Percentiles rank a stretch among this genome's conserved stretches.
phyloP scores from a whole-genome alignment of 306 rosid genomes.

The Hylodesmum podocarpum region DNA sequence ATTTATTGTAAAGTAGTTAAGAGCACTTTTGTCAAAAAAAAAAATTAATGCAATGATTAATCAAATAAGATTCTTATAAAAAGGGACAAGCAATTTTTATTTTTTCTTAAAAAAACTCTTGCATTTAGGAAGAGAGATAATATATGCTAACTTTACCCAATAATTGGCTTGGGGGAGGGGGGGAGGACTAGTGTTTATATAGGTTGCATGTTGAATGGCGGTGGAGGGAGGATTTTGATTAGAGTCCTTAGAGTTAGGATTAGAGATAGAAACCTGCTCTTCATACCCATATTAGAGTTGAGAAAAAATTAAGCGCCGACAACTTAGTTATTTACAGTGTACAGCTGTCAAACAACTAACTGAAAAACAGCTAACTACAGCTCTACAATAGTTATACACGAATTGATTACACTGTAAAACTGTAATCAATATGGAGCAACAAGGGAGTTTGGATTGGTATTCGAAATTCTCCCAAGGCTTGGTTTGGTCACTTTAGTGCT shows the following conservation, averaged over 20 bases:
- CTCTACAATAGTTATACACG: neutral
- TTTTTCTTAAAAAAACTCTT: no score
- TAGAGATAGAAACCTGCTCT: neutral
- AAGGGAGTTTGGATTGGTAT: neutral
- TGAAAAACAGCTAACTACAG: neutral
- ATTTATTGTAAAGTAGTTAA: no score
- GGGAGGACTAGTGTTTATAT: neutral
- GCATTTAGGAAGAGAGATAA: no score
- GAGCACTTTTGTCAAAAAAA: no score
- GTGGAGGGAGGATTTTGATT: neutral
- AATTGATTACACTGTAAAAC: neutral
- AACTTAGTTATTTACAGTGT: neutral
- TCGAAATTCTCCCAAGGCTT: neutral
- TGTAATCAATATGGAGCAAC: neutral
- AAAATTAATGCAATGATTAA: no score
- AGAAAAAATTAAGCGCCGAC: neutral
- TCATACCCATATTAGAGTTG: neutral
- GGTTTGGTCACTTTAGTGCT: neutral
- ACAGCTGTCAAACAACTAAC: neutral
- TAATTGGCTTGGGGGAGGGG: constrained; percentile 20
- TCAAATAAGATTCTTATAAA: no score
- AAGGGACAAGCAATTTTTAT: no score
- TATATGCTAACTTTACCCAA: neutral
- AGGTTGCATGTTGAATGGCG: neutral
- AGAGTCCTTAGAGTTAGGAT: neutral